Conservation (phyloP, 2,329 filamentous ascomycete species). For the Diatrype stigma region DNA sequence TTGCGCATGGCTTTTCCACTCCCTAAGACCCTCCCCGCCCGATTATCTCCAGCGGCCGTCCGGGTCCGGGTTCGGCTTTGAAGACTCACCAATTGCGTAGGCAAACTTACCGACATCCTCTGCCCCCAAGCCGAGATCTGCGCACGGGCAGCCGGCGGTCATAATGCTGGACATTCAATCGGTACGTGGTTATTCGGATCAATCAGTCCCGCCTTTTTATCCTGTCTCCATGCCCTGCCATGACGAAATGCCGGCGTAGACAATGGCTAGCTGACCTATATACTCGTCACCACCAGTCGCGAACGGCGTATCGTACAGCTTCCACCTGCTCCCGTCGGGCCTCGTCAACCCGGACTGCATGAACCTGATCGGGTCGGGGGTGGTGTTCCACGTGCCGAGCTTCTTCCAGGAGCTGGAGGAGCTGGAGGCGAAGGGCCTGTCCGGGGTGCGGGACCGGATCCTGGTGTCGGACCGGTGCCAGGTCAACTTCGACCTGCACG, state of each 20-base stretch:
- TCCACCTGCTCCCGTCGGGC: conserved; percentile 48
- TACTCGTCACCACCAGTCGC: background rate
- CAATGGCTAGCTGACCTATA: no score
- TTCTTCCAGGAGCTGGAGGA: background rate
- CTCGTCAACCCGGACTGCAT: conserved; percentile 53
- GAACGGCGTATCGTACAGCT: conserved; percentile 26
- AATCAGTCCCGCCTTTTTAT: no score
- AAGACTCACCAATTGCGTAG: background rate
- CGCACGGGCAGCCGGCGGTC: conserved; percentile 7
- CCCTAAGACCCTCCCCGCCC: no score
- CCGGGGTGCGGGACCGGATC: background rate
- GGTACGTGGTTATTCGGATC: no score
- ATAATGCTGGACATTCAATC: conserved; percentile 10
- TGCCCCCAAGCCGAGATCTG: conserved; percentile 4
- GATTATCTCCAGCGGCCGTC: no score
- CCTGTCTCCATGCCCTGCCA: no score
- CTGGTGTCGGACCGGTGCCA: background rate
- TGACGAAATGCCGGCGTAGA: no score
- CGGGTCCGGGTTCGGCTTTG: no score
- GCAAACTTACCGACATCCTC: conserved; percentile 7
- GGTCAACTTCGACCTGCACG: conserved; percentile 3
- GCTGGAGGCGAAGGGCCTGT: background rate
- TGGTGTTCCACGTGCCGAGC: background rate
- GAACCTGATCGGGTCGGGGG: conserved; percentile 51
- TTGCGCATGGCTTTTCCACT: no score